These are phyloP conservation scores for Zarea fungicola DNA, from an alignment of 2,329 filamentous ascomycete genomes.

Conservation along the genomic window DNA sequence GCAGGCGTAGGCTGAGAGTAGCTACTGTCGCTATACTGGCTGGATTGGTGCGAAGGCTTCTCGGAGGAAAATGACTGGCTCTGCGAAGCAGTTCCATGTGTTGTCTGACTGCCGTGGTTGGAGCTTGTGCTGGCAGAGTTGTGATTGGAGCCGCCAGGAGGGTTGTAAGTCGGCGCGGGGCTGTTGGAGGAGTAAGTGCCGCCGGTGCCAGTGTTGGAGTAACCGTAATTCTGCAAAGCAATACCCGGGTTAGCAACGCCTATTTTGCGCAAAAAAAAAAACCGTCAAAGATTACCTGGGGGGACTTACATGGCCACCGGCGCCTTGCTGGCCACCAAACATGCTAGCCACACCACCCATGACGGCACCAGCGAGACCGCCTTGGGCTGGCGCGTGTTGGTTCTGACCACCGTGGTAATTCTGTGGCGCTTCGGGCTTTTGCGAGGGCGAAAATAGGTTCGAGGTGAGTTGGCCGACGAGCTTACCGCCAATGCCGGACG, in stretches of 20 bases:
- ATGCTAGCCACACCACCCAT: conserved; percentile 53
- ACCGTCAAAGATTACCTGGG: too few relatives aligned
- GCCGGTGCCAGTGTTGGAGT: conserved; percentile 50
- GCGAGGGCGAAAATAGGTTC: conserved; percentile 45
- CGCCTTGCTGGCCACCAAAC: conserved; percentile 41
- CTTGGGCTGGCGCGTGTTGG: conserved; percentile 30
- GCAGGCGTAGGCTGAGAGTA: conserved; percentile 21
- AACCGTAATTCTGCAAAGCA: conserved; percentile 55
- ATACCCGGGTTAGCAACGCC: conserved; percentile 18
- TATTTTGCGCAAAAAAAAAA: conserved; percentile 15
- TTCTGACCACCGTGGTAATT: conserved; percentile 46
- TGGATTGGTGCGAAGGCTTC: conserved; percentile 14
- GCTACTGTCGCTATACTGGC: conserved; percentile 15
- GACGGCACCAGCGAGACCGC: conserved; percentile 47
- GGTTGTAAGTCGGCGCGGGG: conserved; percentile 48
- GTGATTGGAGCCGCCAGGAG: conserved; percentile 24
- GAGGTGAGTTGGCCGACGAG: conserved; percentile 53
- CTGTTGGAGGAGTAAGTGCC: conserved; percentile 58
- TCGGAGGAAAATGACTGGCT: conserved; percentile 18
- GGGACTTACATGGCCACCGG: conserved; percentile 30
- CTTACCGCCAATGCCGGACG: conserved; percentile 42
- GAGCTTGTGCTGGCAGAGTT: conserved; percentile 20
- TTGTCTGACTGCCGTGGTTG: conserved; percentile 13
- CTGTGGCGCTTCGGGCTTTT: conserved; percentile 41
- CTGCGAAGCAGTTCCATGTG: conserved; percentile 17